Evolutionary conservation across 208 protist species (phyloP), one percentile per base, ranked within the genome.

Genomic region (Entamoeba histolytica): DNA sequence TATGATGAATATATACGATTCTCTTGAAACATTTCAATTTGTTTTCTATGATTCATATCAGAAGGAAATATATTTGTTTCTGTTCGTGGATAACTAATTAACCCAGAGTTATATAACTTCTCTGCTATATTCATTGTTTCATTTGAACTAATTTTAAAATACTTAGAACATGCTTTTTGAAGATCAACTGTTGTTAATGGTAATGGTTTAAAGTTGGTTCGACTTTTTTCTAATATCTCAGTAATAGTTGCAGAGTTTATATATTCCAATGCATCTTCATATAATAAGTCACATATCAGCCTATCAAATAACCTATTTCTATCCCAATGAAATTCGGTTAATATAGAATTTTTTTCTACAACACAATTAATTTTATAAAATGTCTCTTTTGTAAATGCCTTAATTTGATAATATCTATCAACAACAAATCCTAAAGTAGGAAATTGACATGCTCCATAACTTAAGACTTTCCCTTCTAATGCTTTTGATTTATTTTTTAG

Each of bases 31-130:
- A 44, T 91, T 23, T 35, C 35, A n/a, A 91, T 15, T n/a, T 69
- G n/a, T 28, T 91, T 51, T 23, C 2, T 0, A n/a, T 49, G 49
- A 92, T 49, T 19, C 92, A 94, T 14, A 94, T 52, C 28, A 92
- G 55, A 10, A 7, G 49, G 50, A 95, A 98, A 99, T 52, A 94
- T 94, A 94, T 99, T 97, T 1, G 98, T 99, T 94, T 99, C 98
- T 7, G 98, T 99, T 78, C 98, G 96, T 1, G 98, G 98, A 96
- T 99, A 99, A 91, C 97, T 98, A 92, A 99, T 98, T 93, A 98
- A 98, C n/a, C 98, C 98, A 49, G 96, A 94, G 47, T 97, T 97
- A 96, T 99, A 99, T 3, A 98, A 93, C 47, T 95, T 94, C 92
- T 98, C 97, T 7, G 97, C 97, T 87, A 98, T 94, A 19, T 95